Evolutionary conservation across 345 rosid species (phyloP), one percentile per base, ranked within the genome.

Genomic region (Rhizophora apiculata): DNA sequence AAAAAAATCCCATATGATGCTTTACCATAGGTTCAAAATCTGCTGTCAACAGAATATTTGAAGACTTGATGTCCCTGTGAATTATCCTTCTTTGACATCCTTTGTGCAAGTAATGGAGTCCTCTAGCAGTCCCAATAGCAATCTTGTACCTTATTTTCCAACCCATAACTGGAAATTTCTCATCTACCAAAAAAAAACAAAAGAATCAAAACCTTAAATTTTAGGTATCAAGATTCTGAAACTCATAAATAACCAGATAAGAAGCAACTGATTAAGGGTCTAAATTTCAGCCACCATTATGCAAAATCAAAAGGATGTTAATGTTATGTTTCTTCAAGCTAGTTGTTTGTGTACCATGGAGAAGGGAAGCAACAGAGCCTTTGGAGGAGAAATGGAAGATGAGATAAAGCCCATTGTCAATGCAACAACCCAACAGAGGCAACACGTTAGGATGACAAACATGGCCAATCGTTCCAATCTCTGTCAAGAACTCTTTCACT

Each of bases 381-480:
- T 79, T 81, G 1, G 97, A 89, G 71, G 93, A 95, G 85, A 89
- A 88, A 43, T 72, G 84, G 82, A 92, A 88, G 68, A 95, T 82
- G 77, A 95, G 93, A 81, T 85, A 87, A 62, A 92, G 97, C 43
- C 97, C 96, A 82, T 84, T 87, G 72, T 92, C 96, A 66, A 87
- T 79, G 72, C 99, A 95, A 70, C 97, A 95, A 53, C 99, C 99
- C 63, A 88, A 65, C 34, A 95, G 84, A 52, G 96, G 72, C 75
- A 86, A 56, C 16, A 92, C 96, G 72, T 92, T 95, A 37, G 88
- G 92, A 66, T 95, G 97, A 26, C 72, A 85, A 9, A 85, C 99
- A 81, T 95, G 99, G 29, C 97, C 96, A 2, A 95, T 87, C 6
- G 97, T 92, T 34, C 99, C 97, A 70, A 92, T 95, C 82, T 95